Conservation (phyloP, 2,329 filamentous ascomycete genomes). For the Exophiala sideris region DNA sequence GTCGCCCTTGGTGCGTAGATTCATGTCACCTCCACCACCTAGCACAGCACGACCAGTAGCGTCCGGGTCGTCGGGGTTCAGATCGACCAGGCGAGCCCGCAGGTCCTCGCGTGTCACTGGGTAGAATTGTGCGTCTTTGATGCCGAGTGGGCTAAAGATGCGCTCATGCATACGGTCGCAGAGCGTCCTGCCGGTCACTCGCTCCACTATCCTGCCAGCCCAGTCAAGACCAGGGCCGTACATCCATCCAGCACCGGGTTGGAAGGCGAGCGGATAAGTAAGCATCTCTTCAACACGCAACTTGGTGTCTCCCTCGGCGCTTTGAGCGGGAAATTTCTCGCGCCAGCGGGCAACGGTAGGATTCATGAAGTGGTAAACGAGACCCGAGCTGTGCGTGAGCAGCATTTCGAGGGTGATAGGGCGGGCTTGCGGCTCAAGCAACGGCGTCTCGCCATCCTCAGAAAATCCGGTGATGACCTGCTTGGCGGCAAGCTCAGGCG, state of each 20-base stretch:
- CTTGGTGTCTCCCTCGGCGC: constrained; percentile 12
- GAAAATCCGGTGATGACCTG: constrained; percentile 49
- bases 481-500: constrained; percentile 49
- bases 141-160: constrained; percentile 47
- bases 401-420: constrained; percentile 21
- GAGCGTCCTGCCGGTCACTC: constrained; percentile 42
- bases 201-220: constrained; percentile 50
- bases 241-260: constrained; percentile 61
- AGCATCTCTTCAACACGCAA: constrained; percentile 45
- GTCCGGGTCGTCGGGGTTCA: constrained; percentile 37
- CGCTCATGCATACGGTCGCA: constrained; percentile 49
- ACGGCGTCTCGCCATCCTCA: constrained; percentile 34
- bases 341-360: constrained; percentile 7
- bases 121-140: constrained; percentile 53
- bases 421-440: constrained; percentile 25
- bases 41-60: constrained; percentile 36
- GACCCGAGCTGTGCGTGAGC: constrained; percentile 16
- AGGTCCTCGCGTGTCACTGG: constrained; percentile 43
- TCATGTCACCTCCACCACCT: constrained; percentile 30
- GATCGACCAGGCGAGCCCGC: constrained; percentile 36
- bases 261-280: constrained; percentile 55
- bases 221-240: constrained; percentile 57
- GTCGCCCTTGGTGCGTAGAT: constrained; percentile 32
- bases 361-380: constrained; percentile 10
- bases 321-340: constrained; percentile 30